phyloP scores from a whole-genome alignment of 352 stramenopile genomes.

The Globisporangium spinosum region DNA sequence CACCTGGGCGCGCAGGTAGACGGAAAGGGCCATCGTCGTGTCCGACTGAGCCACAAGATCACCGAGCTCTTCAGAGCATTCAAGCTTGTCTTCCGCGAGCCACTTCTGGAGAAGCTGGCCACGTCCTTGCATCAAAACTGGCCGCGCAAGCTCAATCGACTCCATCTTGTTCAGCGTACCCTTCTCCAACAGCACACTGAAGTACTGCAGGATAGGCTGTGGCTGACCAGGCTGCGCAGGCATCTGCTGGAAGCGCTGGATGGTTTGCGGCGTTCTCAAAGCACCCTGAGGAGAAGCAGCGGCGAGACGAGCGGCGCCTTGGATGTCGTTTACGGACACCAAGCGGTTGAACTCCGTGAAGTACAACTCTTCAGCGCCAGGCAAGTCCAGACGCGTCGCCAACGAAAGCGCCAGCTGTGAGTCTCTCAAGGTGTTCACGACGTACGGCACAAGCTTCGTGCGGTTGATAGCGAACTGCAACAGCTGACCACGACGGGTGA shows the following conservation, averaged over 20 bases:
- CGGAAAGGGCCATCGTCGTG: slow-evolving; percentile 96
- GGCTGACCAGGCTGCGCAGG: slow-evolving; percentile 94
- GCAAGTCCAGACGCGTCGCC: slow-evolving; percentile 94
- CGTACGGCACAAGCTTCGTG: slow-evolving; percentile 97
- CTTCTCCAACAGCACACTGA: slow-evolving; percentile 97
- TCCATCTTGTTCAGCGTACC: slow-evolving; percentile 99
- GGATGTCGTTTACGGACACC: slow-evolving; percentile 77
- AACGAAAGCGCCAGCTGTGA: slow-evolving; percentile 95
- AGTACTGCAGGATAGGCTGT: slow-evolving; percentile 99
- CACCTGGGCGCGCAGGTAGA: slow-evolving; percentile 97
- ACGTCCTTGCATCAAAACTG: slow-evolving; percentile 96
- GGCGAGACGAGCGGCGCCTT: slow-evolving; percentile 85
- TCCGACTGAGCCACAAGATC: slow-evolving; percentile 95
- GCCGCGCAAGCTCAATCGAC: slow-evolving; percentile 97
- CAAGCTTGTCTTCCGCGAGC: slow-evolving; percentile 99
- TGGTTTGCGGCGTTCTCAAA: slow-evolving; percentile 97
- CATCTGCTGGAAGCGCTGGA: slow-evolving; percentile 98
- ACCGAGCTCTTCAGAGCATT: slow-evolving; percentile 96
- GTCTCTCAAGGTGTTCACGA: slow-evolving; percentile 97
- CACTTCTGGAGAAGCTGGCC: slow-evolving; percentile 99
- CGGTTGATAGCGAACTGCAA: slow-evolving; percentile 98
- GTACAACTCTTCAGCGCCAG: slow-evolving; percentile 98
- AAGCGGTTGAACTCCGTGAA: slow-evolving; percentile 97
- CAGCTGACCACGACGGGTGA: slow-evolving; percentile 96
- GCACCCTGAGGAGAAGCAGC: slow-evolving; percentile 88